Evolutionary conservation across 2,329 filamentous ascomycete genomes (phyloP).

Genomic region (Fusarium veterinarium): DNA sequence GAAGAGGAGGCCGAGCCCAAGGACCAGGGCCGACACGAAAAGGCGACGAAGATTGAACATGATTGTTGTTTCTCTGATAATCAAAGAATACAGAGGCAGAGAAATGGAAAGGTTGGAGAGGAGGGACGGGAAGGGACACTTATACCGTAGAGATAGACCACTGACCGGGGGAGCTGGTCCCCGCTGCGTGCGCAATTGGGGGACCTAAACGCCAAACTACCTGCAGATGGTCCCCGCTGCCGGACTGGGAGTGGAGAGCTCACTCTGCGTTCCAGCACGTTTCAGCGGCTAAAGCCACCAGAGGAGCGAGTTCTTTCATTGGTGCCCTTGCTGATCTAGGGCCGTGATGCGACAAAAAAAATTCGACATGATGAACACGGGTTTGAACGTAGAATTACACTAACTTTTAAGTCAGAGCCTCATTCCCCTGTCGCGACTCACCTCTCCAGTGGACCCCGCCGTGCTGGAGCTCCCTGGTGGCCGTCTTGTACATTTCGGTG

Average conservation of each 20-base stretch:
- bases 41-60: constrained; percentile 83
- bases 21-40: constrained; percentile 77
- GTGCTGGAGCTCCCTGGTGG: constrained; percentile 4
- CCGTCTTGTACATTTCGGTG: not conserved
- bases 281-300: constrained; percentile 37
- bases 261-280: constrained; percentile 39
- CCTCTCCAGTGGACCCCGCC: not conserved
- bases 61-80: constrained; percentile 50
- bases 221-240: constrained; percentile 21
- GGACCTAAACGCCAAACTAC: constrained; percentile 23
- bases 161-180: constrained; percentile 23
- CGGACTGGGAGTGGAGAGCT: constrained; percentile 30
- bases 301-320: constrained; percentile 9
- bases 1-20: constrained; percentile 79
- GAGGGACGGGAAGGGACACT: constrained; percentile 40
- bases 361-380: not conserved
- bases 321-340: constrained; percentile 4
- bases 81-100: constrained; percentile 25
- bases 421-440: constrained; percentile 4
- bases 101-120: constrained; percentile 12
- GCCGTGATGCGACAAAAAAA: constrained; percentile 4
- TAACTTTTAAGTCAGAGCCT: constrained; percentile 7
- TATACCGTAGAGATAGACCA: constrained; percentile 37
- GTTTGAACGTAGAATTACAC: not conserved
- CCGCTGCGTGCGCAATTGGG: constrained; percentile 35